Base-by-base conservation (phyloP, 805 yeast genomes). In the Isabelozyma rhagii region DNA sequence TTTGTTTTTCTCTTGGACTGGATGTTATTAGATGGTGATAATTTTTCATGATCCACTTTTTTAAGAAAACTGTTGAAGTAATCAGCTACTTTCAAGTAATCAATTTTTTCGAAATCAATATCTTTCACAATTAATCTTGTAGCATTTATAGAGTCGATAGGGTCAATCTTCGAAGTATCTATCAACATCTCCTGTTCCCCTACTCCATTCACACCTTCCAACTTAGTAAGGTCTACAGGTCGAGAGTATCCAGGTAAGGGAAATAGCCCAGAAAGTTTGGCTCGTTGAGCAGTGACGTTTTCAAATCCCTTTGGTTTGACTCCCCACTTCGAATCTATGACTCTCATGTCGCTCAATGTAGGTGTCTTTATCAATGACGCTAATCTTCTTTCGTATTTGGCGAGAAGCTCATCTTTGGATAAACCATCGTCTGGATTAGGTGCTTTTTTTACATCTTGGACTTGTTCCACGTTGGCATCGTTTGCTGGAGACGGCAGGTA, bases 251-350 rank as follows among this genome's bases (percentile, higher is more conserved):
- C 91, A 1, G 94, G 93, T 14, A 80, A 71, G 2, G 92, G 89
- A 58, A 89, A 90, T 2, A 88, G 64, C 0, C 96, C 96, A 1
- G 89, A 80, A 14, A 87, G 68, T 58, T 89, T 90, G 5, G 94
- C 96, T 51, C 85, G 74, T 52, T 84, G 88, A 0, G 94, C 87
- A 1, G 87, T 78, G 1, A 87, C 83, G 6, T 80, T 78, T 59
- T 88, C 94, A 61, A 86, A 86, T 0, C 89, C 93, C 52, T 74
- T 73, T 0, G 96, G 91, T 34, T 77, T 75, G 21, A 79, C 69
- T 46, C 89, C 94, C 96, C 96, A 89, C 45, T 74, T 68, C 0
- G 89, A 74, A 15, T 71, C 73, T 10, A 67, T 58, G 10, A 84
- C 70, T 44, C 70, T 68, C n/a, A 87, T 63, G 43, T 79, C 70